Evolutionary conservation across 495 filamentous ascomycete genomes (phyloP), one percentile per base, ranked within the genome.

Genomic region (Tuber umbilicatum): DNA sequence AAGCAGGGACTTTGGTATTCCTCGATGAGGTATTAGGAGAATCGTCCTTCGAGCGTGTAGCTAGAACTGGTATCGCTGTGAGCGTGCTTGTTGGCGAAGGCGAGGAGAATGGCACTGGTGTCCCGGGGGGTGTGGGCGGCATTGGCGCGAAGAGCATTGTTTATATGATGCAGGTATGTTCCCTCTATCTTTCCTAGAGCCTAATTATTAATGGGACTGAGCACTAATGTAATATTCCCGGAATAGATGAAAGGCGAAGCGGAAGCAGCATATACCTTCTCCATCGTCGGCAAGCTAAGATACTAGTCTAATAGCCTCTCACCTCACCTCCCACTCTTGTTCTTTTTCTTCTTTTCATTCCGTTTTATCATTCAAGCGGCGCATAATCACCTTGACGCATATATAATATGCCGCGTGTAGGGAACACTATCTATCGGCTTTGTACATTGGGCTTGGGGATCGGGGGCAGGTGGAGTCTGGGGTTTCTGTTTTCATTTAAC

Each of bases 11-110:
- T 5, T 86, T 90, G 55, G 85, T 91, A 19, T 81, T 97, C 75
- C 85, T 98, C 0, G 95, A 99, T 83, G 92, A 91, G 3, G 92
- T 93, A 75, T 85, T 99, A 4, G 90, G 90, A 5, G 91, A 92
- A 83, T 91, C 87, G 76, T 92, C 91, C 72, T 99, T 99, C 82
- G 91, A 93, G 80, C 86, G 92, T 12, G 86, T 97, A 41, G 94
- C 91, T 0, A 86, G 91, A 70, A 91, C 89, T 64, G 95, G 95
- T 12, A 93, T 99, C 80, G 92, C 93, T 21, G 86, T 96, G 70
- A 94, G 89, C 73, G 90, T 98, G 17, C 93, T 93, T 88, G 91
- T 94, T 80, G 92, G 95, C 81, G 86, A 90, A 60, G 86, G 89
- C 37, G 92, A 91, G 38, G 87, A 89, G 76, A 87, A 90, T 79